Percentiles rank a stretch among this genome's conserved stretches.
Evolutionary conservation across 2,329 filamentous ascomycete genomes (phyloP).

Genomic region (Chaetomiaceae sp.): DNA sequence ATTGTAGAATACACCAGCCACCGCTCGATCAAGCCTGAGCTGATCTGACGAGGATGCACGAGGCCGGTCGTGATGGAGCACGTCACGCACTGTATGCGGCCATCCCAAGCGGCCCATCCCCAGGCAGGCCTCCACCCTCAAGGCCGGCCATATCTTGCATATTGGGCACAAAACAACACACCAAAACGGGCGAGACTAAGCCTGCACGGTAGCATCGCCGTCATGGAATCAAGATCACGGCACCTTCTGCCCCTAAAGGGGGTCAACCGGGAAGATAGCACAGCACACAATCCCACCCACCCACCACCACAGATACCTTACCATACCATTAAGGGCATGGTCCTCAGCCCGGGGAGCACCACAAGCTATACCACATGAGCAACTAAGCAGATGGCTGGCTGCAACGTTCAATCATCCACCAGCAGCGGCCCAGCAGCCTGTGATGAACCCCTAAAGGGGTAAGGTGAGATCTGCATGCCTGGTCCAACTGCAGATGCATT

Average conservation of each 20-base stretch:
- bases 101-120: no score
- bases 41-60: neutral
- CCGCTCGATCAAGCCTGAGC: no score
- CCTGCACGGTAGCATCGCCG: neutral
- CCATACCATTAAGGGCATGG: no score
- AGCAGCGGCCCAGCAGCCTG: neutral
- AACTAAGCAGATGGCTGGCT: no score
- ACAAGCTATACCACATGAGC: no score
- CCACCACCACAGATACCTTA: no score
- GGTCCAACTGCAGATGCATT: slow-evolving; percentile 16
- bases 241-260: neutral
- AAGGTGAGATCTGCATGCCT: slow-evolving; percentile 13
- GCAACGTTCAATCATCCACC: slow-evolving; percentile 4
- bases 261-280: neutral
- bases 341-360: no score
- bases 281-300: no score
- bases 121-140: no score
- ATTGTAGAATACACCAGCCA: neutral
- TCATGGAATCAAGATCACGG: neutral
- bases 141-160: no score
- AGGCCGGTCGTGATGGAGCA: neutral
- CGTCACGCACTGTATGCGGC: neutral
- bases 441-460: slow-evolving; percentile 8
- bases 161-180: neutral
- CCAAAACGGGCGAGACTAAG: neutral